A percentile compares a stretch with the other conserved stretches of the same genome.
These are phyloP conservation scores for Lachancea fermentati DNA, from an alignment of 805 yeast genomes.

Conservation along the genomic window DNA sequence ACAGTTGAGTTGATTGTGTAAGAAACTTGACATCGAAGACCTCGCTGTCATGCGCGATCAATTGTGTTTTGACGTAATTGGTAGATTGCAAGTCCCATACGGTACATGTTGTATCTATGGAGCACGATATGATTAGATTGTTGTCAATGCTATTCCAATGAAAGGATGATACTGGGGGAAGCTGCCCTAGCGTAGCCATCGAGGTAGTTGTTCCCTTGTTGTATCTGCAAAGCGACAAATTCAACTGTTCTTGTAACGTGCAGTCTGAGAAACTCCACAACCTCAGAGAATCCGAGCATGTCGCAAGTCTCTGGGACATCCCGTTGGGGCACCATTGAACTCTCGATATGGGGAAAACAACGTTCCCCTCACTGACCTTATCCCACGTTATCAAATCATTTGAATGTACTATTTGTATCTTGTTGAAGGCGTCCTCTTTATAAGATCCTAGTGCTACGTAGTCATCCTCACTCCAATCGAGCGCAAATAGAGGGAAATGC, in stretches of 20 bases:
- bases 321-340: constrained; percentile 33
- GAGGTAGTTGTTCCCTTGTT: constrained; percentile 25
- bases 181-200: constrained; percentile 23
- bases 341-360: constrained; percentile 30
- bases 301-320: constrained; percentile 24
- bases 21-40: constrained; percentile 89
- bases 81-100: constrained; percentile 66
- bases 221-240: constrained; percentile 38
- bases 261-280: constrained; percentile 29
- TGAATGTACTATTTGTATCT: constrained; percentile 48
- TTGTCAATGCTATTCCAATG: constrained; percentile 84
- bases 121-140: constrained; percentile 68
- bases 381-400: constrained; percentile 75
- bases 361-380: constrained; percentile 23
- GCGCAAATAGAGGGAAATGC: constrained; percentile 26
- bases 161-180: constrained; percentile 89
- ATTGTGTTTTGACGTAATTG: constrained; percentile 76
- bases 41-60: constrained; percentile 94
- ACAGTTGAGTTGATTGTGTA: constrained; percentile 60
- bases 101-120: constrained; percentile 95
- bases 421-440: constrained; percentile 70
- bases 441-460: constrained; percentile 43
- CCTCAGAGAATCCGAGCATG: constrained; percentile 33
- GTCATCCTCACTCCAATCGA: constrained; percentile 33
- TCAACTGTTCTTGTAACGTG: constrained; percentile 36